Conservation (phyloP, 2,329 filamentous ascomycete genomes). For the Fusarium succisae region DNA sequence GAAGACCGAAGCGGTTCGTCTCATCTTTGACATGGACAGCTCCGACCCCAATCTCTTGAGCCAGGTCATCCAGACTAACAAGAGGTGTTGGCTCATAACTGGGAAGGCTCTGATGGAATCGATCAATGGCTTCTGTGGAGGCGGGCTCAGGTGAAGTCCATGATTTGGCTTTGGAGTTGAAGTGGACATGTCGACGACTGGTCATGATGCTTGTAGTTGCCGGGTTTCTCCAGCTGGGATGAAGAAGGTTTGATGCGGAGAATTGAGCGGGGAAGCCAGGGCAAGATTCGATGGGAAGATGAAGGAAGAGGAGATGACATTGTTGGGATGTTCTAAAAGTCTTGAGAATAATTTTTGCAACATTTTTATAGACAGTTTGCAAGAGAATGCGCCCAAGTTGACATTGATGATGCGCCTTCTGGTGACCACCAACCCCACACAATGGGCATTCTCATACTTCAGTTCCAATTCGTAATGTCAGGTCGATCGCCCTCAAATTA, state of each 20-base stretch:
- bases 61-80: conserved; percentile 59
- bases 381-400: neutral
- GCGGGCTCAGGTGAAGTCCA: conserved; percentile 16
- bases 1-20: conserved; percentile 71
- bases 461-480: neutral
- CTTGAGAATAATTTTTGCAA: neutral
- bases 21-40: conserved; percentile 77
- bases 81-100: conserved; percentile 66
- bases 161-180: conserved; percentile 37
- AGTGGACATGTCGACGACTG: conserved; percentile 34
- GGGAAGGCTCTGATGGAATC: conserved; percentile 68
- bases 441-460: neutral
- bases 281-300: neutral
- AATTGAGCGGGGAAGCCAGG: neutral
- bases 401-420: conserved; percentile 31
- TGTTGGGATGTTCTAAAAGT: no score
- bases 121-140: conserved; percentile 24
- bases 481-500: neutral
- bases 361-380: neutral
- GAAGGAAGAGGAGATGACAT: fast-evolving
- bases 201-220: conserved; percentile 22
- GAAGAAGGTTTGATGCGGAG: neutral
- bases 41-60: conserved; percentile 64
- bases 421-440: conserved; percentile 9
- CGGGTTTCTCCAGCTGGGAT: neutral